Evolutionary conservation across 148 eudicot genomes (phyloP), one percentile per base, ranked within the genome.

Genomic region (Camellia japonica): DNA sequence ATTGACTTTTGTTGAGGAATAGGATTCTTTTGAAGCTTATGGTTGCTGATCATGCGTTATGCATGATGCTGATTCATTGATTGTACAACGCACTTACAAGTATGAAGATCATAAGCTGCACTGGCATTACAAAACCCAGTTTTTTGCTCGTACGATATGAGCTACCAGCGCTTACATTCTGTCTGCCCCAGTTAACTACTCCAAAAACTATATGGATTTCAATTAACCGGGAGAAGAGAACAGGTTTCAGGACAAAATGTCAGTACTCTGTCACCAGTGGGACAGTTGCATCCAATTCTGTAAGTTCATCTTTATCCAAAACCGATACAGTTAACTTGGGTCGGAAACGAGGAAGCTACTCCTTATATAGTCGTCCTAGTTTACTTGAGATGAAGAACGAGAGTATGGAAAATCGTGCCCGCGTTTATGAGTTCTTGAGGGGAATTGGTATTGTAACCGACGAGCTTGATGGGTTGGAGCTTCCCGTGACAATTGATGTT

Each of bases 381-480:
- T 89, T 96, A 80, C 51, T 81, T 66, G 91, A 96, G 43, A 93
- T 96, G 95, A 93, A 90, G 86, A 88, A 91, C 79, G 97, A 93
- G 70, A 89, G 83, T 68, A 76, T 86, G 65, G 97, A 86, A 79
- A 96, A 96, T 67, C 99, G 98, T 63, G 90, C 90, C 46, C 91
- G 79, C 47, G 95, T 96, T 77, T 97, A 94, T 80, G 97, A 96
- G 51, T 96, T 96, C 86, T 80, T 96, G 68, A 88, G 84, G 67
- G 92, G 89, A 19, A 90, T 96, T 75, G 97, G 94, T 44, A 85
- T 94, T 68, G 81, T 83, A 30, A 95, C 98, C 41, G 94, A 94
- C 79, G 99, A 97, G 87, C 98, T 97, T 75, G 98, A 94, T 82
- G 99, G 97, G 9, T 84, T 97, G 73, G 99, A 97, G 84, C 87